Evolutionary conservation across 2,329 filamentous ascomycete species (phyloP), one percentile per base, ranked within the genome.

Genomic region (Dothideomycetidae sp.): DNA sequence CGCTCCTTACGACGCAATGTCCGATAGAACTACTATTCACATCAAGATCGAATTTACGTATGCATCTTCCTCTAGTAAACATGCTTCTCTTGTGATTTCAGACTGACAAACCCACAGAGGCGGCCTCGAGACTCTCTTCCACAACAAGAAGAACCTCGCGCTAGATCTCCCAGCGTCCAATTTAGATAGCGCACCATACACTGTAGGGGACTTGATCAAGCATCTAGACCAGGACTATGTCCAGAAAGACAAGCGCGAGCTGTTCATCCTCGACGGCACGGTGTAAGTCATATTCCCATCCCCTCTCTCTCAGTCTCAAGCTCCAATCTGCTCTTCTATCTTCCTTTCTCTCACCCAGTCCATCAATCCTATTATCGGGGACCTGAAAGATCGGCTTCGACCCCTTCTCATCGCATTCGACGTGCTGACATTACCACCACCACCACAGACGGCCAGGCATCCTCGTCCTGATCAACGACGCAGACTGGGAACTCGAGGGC

Each of bases 401-500:
- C n/a, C n/a, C n/a, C n/a, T n/a, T n/a, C n/a, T n/a, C n/a, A n/a
- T n/a, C n/a, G n/a, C n/a, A n/a, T n/a, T n/a, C n/a, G n/a, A n/a
- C n/a, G n/a, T n/a, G n/a, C n/a, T 42, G 31, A 15, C 50, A n/a
- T n/a, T n/a, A n/a, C n/a, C n/a, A n/a, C n/a, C n/a, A n/a, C n/a
- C n/a, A n/a, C n/a, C 54, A 16, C 40, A 96, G 88, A 43, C 85
- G 90, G 37, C 90, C 90, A 4, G 90, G 90, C 2, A 93, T 98
- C 56, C 72, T 98, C 30, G 88, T 94, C 17, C 69, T 98, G 40
- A 93, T 98, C 58, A 98, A 98, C 55, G 90, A 98, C 50, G 83
- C 85, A 16, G 90, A 98, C 58, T 98, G 90, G 90, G 90, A 96
- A 59, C 72, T 98, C 10, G 90, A 96, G 60, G 90, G 86, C 12